These are phyloP conservation scores for Scutellaria galericulata DNA, from an alignment of 257 asterid genomes.

Conservation along the genomic window DNA sequence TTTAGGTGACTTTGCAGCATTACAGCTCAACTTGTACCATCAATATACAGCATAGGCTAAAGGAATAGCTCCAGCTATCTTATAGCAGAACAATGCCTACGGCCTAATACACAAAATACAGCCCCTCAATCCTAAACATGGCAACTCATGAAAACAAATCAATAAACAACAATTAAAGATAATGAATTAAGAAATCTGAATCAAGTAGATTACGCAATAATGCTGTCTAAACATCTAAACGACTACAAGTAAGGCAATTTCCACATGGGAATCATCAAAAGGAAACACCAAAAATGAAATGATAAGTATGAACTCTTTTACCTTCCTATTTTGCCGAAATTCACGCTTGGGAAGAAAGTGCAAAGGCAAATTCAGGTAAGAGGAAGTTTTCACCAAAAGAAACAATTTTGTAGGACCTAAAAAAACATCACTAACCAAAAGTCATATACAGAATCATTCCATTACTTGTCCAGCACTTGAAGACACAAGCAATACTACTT, in stretches of 20 bases:
- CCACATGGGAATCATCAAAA: neutral
- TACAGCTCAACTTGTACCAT: slow-evolving; percentile 11
- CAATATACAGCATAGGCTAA: neutral
- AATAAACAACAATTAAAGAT: slow-evolving; percentile 14
- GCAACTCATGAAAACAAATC: neutral
- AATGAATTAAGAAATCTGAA: neutral
- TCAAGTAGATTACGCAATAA: neutral
- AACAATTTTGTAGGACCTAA: slow-evolving; percentile 85
- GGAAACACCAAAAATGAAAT: neutral
- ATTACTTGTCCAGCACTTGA: slow-evolving; percentile 13
- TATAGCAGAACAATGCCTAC: neutral
- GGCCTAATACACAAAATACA: neutral
- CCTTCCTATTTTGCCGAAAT: slow-evolving; percentile 76
- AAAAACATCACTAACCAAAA: slow-evolving; percentile 25
- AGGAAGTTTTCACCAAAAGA: slow-evolving; percentile 85
- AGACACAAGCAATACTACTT: neutral
- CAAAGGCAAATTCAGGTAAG: slow-evolving; percentile 62
- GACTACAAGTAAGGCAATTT: slow-evolving; percentile 3
- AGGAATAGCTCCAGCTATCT: slow-evolving; percentile 6
- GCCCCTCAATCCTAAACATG: slow-evolving; percentile 7
- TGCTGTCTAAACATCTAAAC: slow-evolving; percentile 10
- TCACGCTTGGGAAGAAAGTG: slow-evolving; percentile 97
- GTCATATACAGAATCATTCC: slow-evolving; percentile 9
- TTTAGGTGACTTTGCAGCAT: slow-evolving; percentile 7
- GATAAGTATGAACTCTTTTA: slow-evolving; percentile 3